Percentiles rank a stretch among this genome's conserved stretches.
Conservation (phyloP, 1,284 basidiomycete genomes). For the Meira nashicola region DNA sequence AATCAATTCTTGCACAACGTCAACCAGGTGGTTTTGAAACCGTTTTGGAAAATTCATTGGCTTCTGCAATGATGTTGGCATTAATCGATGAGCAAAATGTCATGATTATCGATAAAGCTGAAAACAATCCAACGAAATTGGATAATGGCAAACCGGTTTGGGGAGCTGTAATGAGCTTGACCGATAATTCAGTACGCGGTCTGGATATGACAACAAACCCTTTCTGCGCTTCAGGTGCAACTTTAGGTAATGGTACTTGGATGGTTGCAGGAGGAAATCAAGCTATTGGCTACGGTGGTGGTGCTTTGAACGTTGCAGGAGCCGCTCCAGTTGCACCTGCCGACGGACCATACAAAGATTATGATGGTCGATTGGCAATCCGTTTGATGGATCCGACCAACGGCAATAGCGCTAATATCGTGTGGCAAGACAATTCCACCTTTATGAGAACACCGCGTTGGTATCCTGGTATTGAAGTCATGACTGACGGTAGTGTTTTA, state of each 20-base stretch:
- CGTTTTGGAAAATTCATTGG: constrained; percentile 40
- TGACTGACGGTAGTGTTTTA: constrained; percentile 46
- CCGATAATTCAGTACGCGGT: constrained; percentile 36
- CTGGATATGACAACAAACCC: constrained; percentile 51
- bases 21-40: constrained; percentile 34
- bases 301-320: constrained; percentile 8
- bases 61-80: constrained; percentile 53
- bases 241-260: constrained; percentile 53
- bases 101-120: constrained; percentile 55
- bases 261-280: constrained; percentile 53
- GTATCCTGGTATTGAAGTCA: constrained; percentile 51
- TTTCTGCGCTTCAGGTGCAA: constrained; percentile 53
- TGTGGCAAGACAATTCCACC: constrained; percentile 37
- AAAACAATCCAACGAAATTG: constrained; percentile 49
- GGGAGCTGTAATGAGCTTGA: constrained; percentile 41
- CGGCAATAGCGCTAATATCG: constrained; percentile 15
- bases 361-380: constrained; percentile 46
- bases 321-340: constrained; percentile 14
- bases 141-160: constrained; percentile 38
- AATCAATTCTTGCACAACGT: too few species aligned
- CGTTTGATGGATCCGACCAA: constrained; percentile 41
- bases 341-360: constrained; percentile 38
- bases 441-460: constrained; percentile 43
- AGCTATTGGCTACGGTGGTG: constrained; percentile 48
- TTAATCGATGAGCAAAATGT: constrained; percentile 48